Conservation (phyloP, 2,329 filamentous ascomycete species). For the Dothistroma pini region DNA sequence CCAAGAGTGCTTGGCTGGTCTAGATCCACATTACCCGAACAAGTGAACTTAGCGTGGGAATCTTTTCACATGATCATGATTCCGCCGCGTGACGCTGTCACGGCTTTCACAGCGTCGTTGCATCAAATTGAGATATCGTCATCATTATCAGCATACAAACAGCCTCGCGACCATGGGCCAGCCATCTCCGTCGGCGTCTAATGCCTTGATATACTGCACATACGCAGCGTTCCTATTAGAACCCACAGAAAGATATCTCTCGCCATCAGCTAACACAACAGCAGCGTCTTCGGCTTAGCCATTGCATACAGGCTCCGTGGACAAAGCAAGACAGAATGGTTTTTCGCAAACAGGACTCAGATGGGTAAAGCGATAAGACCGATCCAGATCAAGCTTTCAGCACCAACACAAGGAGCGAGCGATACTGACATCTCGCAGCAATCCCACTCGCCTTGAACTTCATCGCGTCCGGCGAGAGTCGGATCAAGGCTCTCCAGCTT, state of each 20-base stretch:
- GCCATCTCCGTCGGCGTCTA: constrained; percentile 71
- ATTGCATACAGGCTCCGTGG: constrained; percentile 55
- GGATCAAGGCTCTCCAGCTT: constrained; percentile 12
- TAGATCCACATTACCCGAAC: background rate
- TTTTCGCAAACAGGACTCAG: constrained; percentile 76
- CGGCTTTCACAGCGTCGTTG: background rate
- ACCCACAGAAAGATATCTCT: constrained; percentile 14
- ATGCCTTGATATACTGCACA: constrained; percentile 77
- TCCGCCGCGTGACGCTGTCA: background rate
- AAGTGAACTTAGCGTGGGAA: background rate
- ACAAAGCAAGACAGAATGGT: constrained; percentile 67
- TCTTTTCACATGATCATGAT: background rate
- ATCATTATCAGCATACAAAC: background rate
- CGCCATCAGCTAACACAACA: constrained; percentile 31
- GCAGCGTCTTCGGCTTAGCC: constrained; percentile 60
- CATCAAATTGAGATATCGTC: background rate
- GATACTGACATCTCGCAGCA: constrained; percentile 49
- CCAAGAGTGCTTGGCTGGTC: background rate
- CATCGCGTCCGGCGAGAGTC: constrained; percentile 83
- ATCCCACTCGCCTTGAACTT: constrained; percentile 82
- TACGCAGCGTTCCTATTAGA: constrained; percentile 70
- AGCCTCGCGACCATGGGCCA: constrained; percentile 58
- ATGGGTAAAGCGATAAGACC: constrained; percentile 59
- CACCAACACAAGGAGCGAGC: no score
- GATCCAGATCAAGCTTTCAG: no score